Percentiles rank a stretch among this genome's conserved stretches.
Evolutionary conservation across 129 eudicot genomes (phyloP).

Genomic region (Sambucus nigra): DNA sequence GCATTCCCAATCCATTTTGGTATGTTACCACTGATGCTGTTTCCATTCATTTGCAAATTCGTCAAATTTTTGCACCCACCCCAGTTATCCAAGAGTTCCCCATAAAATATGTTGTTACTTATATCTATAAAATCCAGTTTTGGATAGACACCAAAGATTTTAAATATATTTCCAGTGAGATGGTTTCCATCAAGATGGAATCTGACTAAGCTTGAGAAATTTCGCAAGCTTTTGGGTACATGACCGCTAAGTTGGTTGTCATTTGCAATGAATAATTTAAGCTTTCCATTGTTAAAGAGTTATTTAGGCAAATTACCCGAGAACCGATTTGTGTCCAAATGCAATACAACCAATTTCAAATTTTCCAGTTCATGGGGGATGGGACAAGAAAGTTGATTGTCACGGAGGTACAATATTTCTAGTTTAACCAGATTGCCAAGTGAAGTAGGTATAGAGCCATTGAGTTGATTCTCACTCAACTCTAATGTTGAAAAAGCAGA

Average conservation of each 20-base stretch:
- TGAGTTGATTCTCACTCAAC: too few species aligned
- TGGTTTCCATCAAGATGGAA: too few species aligned
- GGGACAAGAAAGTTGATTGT: too few species aligned
- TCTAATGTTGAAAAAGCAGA: too few species aligned
- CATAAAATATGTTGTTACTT: too few species aligned
- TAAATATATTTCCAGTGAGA: too few species aligned
- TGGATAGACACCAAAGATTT: constrained; percentile 32
- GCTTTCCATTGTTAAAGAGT: constrained; percentile 24
- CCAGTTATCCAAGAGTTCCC: too few species aligned
- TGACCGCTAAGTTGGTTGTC: constrained; percentile 24
- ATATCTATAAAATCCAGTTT: constrained; percentile 14
- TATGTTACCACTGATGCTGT: constrained; percentile 25
- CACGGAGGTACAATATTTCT: not conserved
- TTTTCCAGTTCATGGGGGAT: too few species aligned
- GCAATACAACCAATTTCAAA: too few species aligned
- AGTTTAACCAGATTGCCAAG: constrained; percentile 18
- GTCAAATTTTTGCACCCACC: too few species aligned
- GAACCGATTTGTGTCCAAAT: too few species aligned
- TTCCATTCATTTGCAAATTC: constrained; percentile 24
- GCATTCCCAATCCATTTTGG: constrained; percentile 25
- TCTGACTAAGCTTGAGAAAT: too few species aligned
- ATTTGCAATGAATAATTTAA: constrained; percentile 4
- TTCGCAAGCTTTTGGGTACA: constrained; percentile 22
- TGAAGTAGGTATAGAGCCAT: constrained; percentile 30
- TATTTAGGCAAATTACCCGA: constrained; percentile 31